phyloP scores from a whole-genome alignment of 2,329 filamentous ascomycete genomes.

The Xylariaceae sp. region DNA sequence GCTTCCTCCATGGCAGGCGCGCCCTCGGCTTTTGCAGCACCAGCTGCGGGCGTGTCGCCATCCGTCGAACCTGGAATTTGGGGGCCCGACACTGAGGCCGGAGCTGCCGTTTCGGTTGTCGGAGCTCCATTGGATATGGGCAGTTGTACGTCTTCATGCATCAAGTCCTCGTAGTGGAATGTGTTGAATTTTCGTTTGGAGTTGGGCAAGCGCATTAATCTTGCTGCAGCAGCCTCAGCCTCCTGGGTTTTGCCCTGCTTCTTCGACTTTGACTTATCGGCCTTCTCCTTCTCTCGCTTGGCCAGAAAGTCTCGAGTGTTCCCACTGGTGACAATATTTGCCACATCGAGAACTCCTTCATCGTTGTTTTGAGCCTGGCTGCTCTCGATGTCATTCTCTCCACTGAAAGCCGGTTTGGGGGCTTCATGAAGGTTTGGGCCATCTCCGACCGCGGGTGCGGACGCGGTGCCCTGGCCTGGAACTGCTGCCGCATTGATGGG shows the following conservation, averaged over 20 bases:
- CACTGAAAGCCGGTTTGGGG: slow-evolving; percentile 22
- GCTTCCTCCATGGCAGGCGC: slow-evolving; percentile 10
- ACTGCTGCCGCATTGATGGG: slow-evolving; percentile 33
- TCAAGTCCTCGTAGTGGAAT: slow-evolving; percentile 66
- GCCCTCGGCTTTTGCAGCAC: slow-evolving; percentile 12
- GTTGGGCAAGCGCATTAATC: slow-evolving; percentile 59
- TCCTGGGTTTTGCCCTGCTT: slow-evolving; percentile 56
- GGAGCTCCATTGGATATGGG: slow-evolving; percentile 16
- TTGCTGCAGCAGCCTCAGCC: slow-evolving; percentile 43
- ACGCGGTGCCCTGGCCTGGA: slow-evolving; percentile 16
- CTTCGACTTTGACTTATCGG: slow-evolving; percentile 52
- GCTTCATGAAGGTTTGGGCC: slow-evolving; percentile 26
- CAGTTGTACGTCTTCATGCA: slow-evolving; percentile 45
- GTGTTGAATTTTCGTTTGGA: slow-evolving; percentile 60
- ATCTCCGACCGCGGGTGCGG: slow-evolving; percentile 25
- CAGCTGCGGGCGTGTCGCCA: slow-evolving; percentile 11
- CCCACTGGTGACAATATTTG: slow-evolving; percentile 74
- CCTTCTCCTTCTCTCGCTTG: slow-evolving; percentile 75
- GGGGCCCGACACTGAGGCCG: slow-evolving; percentile 1
- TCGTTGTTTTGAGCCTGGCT: slow-evolving; percentile 28
- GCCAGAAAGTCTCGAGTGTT: slow-evolving; percentile 77
- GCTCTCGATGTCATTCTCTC: slow-evolving; percentile 27
- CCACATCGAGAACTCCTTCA: slow-evolving; percentile 75
- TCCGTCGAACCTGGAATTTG: too few relatives aligned
- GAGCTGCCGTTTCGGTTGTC: slow-evolving; percentile 1